Percentiles rank a stretch among this genome's conserved stretches.
These are phyloP conservation scores for Hypoxylon sp. DNA, from an alignment of 2,329 filamentous ascomycete genomes.

Conservation along the genomic window DNA sequence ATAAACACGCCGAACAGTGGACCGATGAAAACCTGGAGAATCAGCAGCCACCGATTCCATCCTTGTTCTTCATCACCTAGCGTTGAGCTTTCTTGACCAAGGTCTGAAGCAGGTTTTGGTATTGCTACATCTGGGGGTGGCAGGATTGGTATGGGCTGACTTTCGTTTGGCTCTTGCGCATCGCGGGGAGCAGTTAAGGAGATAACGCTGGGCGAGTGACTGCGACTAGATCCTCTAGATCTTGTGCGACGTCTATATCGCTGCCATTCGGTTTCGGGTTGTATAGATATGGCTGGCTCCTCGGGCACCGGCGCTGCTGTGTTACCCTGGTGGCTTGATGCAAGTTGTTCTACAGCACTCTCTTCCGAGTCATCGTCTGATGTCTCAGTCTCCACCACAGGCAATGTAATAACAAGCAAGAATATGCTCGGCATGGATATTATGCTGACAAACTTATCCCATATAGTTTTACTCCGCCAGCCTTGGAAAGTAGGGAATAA, in stretches of 20 bases:
- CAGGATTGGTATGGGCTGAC: conserved; percentile 18
- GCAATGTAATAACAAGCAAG: conserved; percentile 88
- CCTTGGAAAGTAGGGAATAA: conserved; percentile 89
- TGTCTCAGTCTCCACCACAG: conserved; percentile 84
- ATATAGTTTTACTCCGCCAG: conserved; percentile 86
- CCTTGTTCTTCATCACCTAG: conserved; percentile 62
- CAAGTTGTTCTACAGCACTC: conserved; percentile 52
- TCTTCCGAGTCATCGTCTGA: conserved; percentile 65
- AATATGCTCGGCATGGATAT: conserved; percentile 93
- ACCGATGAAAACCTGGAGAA: conserved; percentile 87
- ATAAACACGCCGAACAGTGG: conserved; percentile 86
- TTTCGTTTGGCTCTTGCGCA: conserved; percentile 25
- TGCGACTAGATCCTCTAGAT: conserved; percentile 52
- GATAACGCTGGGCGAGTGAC: conserved; percentile 53
- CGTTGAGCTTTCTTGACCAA: conserved; percentile 51
- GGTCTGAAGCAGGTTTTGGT: conserved; percentile 47
- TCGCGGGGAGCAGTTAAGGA: conserved; percentile 48
- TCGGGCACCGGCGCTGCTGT: conserved; percentile 56
- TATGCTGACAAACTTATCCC: conserved; percentile 85
- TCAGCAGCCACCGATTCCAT: conserved; percentile 94
- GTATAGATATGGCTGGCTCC: conserved; percentile 54
- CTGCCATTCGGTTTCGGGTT: conserved; percentile 71
- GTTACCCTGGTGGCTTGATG: conserved; percentile 51
- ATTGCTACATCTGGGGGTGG: conserved; percentile 42
- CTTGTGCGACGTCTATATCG: conserved; percentile 68